Percentiles rank a stretch among this genome's conserved stretches.
These are phyloP conservation scores for Talaromyces sp. DNA, from an alignment of 2,329 filamentous ascomycete genomes.

Conservation along the genomic window DNA sequence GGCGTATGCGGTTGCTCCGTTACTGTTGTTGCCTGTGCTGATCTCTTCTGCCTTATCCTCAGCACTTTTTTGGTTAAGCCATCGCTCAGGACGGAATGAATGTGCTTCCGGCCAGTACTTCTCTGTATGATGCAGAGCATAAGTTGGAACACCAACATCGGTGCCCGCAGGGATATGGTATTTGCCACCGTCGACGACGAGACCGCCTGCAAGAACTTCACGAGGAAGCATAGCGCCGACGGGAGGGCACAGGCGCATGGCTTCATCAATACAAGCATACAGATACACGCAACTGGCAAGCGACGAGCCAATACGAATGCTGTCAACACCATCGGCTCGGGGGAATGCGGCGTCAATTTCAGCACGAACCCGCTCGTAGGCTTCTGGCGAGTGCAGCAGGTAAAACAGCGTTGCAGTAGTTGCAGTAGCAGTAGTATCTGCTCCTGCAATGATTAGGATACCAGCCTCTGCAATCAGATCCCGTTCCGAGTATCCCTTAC, in stretches of 20 bases:
- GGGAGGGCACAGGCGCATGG: slow-evolving; percentile 1
- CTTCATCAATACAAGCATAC: slow-evolving; percentile 2
- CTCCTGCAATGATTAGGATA: not conserved
- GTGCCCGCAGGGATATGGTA: slow-evolving; percentile 24
- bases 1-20: slow-evolving; percentile 5
- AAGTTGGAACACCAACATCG: slow-evolving; percentile 26
- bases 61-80: slow-evolving; percentile 17
- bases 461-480: not conserved
- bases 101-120: slow-evolving; percentile 27
- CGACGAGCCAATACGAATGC: not conserved
- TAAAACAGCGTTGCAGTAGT: not conserved
- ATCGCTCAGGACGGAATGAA: slow-evolving; percentile 29
- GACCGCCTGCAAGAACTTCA: slow-evolving; percentile 23
- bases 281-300: not conserved
- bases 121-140: slow-evolving; percentile 28
- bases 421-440: not conserved
- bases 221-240: slow-evolving; percentile 20
- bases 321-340: not conserved
- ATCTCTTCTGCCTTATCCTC: not conserved
- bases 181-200: slow-evolving; percentile 22
- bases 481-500: not conserved
- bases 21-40: not conserved
- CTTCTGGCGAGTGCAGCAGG: not conserved
- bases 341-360: not conserved
- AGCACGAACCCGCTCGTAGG: not conserved